Evolutionary conservation across 164 flowering plant species (phyloP), one percentile per base, ranked within the genome.

Genomic region (Protea cynaroides): DNA sequence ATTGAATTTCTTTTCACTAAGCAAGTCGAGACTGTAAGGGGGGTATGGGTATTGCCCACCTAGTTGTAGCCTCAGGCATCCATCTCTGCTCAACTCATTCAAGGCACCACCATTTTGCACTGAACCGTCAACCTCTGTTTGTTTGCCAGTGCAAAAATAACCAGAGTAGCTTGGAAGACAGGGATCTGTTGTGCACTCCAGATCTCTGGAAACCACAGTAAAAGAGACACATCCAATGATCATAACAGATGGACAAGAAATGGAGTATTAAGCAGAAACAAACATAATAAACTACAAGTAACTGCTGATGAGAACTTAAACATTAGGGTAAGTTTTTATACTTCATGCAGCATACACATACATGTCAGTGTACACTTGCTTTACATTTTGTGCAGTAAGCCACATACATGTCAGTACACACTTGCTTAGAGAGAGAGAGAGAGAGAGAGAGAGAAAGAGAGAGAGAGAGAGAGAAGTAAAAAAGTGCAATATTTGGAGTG

Each of bases 1-100:
- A 52, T 78, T 76, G 64, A 70, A 51, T 46, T 76, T 65, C 76
- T 78, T 82, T 3, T 75, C 77, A 21, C 70, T 67, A 10, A 71
- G 66, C 34, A 84, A 69, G 75, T 68, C 67, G n/a, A 77, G 54
- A 76, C 65, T 63, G 56, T 73, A 82, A 1, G 78, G 64, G 9
- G 80, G 69, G 65, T 70, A 83, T 7, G 78, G 72, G 56, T 74
- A 82, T 61, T 82, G 92, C 46, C 80, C 88, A 37, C 73, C 75
- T 23, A 80, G 68, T 71, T 87, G 81, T 50, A 82, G 56, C 69
- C 78, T 79, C 74, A 83, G 74, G 75, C 79, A 70, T 10, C 75
- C 71, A 73, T 51, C 76, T 63, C 73, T 65, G 54, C 64, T 69
- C 44, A 81, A 67, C 46, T 84, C 85, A 62, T 78, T 77, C 66